Evolutionary conservation across 495 filamentous ascomycete species (phyloP).

Genomic region (Xylaria intraflava): DNA sequence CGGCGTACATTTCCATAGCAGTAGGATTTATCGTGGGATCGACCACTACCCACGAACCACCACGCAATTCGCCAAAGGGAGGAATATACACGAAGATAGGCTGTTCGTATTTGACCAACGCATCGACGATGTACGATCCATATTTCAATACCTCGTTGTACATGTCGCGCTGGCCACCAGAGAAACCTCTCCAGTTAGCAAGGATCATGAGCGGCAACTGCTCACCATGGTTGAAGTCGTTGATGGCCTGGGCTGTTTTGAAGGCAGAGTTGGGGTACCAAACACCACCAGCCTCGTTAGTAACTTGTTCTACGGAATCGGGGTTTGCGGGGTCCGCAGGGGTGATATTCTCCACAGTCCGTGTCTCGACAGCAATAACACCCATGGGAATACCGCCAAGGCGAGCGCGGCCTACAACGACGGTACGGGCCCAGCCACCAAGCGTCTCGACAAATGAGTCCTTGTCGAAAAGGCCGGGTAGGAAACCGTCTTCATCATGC

Average conservation of each 20-base stretch:
- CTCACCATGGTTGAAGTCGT: constrained; percentile 98
- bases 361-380: constrained; percentile 95
- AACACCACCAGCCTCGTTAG: constrained; percentile 91
- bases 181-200: constrained; percentile 99
- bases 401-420: constrained; percentile 93
- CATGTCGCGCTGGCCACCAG: constrained; percentile 98
- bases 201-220: constrained; percentile 98
- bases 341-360: constrained; percentile 91
- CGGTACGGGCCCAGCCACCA: constrained; percentile 92
- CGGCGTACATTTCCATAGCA: constrained; percentile 99
- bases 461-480: constrained; percentile 88
- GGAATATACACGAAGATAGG: constrained; percentile 98
- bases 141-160: constrained; percentile 99
- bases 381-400: constrained; percentile 97
- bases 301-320: constrained; percentile 91
- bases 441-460: constrained; percentile 96
- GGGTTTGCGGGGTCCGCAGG: constrained; percentile 98
- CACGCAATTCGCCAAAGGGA: constrained; percentile 91
- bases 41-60: constrained; percentile 98
- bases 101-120: constrained; percentile 96
- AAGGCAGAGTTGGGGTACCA: constrained; percentile 99
- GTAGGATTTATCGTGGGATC: constrained; percentile 96
- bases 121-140: constrained; percentile 96
- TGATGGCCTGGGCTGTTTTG: constrained; percentile 98
- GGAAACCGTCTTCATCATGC: constrained; percentile 76